Percentiles rank a stretch among this genome's conserved stretches.
Evolutionary conservation across 2,329 filamentous ascomycete species (phyloP).

Genomic region (Salinomyces thailandicus): DNA sequence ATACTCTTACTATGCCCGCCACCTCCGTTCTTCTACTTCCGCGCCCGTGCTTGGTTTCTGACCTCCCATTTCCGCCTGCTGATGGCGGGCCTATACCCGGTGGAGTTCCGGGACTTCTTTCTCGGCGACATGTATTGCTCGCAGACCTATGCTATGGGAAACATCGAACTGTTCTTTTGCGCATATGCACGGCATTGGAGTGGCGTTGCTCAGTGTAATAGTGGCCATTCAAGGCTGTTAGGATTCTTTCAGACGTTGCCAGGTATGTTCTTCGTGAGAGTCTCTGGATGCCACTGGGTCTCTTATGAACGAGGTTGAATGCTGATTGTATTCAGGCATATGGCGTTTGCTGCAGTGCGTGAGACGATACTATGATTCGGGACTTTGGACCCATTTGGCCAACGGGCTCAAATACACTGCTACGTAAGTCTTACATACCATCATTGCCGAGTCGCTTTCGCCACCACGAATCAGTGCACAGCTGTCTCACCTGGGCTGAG

Average conservation of each 20-base stretch:
- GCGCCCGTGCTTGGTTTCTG: conserved; percentile 72
- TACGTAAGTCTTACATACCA: conserved; percentile 34
- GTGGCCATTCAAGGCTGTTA: conserved; percentile 66
- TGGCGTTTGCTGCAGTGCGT: conserved; percentile 89
- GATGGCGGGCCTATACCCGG: conserved; percentile 76
- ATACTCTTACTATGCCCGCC: conserved; percentile 60
- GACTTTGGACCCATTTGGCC: conserved; percentile 75
- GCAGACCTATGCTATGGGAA: conserved; percentile 78
- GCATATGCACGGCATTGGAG: conserved; percentile 72
- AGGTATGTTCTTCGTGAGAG: not conserved
- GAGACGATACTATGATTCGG: conserved; percentile 77
- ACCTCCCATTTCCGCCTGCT: conserved; percentile 88
- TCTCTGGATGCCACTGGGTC: not conserved
- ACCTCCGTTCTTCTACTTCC: conserved; percentile 60
- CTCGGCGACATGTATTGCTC: conserved; percentile 64
- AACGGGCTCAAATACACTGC: conserved; percentile 88
- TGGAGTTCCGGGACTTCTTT: conserved; percentile 96
- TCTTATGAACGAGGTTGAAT: too few relatives aligned
- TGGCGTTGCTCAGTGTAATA: conserved; percentile 69
- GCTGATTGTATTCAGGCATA: conserved; percentile 42
- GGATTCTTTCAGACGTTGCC: conserved; percentile 80
- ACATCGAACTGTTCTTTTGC: conserved; percentile 89
- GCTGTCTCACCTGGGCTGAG: too few relatives aligned
- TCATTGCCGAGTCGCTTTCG: too few relatives aligned
- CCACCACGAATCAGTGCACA: too few relatives aligned